These are phyloP conservation scores for Austroboletus novae-zelandiae DNA, from an alignment of 1,284 basidiomycete genomes.

Conservation along the genomic window DNA sequence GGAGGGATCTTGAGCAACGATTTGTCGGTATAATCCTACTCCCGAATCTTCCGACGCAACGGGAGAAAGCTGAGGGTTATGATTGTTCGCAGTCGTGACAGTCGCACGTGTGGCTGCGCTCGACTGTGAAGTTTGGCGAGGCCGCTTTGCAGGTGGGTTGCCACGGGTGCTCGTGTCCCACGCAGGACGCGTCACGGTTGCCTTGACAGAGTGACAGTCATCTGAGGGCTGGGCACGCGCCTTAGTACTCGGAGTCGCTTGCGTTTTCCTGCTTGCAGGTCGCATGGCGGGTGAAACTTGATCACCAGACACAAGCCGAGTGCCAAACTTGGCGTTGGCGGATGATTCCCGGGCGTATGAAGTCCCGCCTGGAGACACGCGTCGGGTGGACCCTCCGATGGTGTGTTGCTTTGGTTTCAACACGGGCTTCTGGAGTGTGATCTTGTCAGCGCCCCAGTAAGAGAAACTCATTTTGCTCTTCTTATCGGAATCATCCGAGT, in stretches of 20 bases:
- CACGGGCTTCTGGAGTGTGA: constrained; percentile 76
- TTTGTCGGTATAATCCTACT: constrained; percentile 75
- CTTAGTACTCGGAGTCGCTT: constrained; percentile 48
- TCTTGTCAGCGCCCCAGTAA: constrained; percentile 85
- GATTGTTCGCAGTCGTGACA: constrained; percentile 13
- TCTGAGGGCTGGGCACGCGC: constrained; percentile 42
- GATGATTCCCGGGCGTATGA: constrained; percentile 75
- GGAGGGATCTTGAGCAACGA: constrained; percentile 70
- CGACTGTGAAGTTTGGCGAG: constrained; percentile 70
- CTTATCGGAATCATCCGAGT: constrained; percentile 80
- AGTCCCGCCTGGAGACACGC: constrained; percentile 44
- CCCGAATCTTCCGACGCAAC: constrained; percentile 83
- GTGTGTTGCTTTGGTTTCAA: constrained; percentile 47
- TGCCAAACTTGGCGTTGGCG: constrained; percentile 83
- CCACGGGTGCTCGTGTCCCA: constrained; percentile 67
- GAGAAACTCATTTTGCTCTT: constrained; percentile 92
- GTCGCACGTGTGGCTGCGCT: constrained; percentile 41
- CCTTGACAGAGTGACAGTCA: constrained; percentile 62
- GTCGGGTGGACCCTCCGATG: constrained; percentile 40
- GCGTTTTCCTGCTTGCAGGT: constrained; percentile 62
- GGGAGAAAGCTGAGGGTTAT: constrained; percentile 53
- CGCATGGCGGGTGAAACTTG: constrained; percentile 44
- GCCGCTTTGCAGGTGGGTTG: constrained; percentile 47
- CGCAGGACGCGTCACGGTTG: constrained; percentile 65
- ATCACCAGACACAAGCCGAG: constrained; percentile 62